Percentiles rank a stretch among this genome's conserved stretches.
These are phyloP conservation scores for Salvia sclarea DNA, from an alignment of 305 asterid genomes.

Conservation along the genomic window DNA sequence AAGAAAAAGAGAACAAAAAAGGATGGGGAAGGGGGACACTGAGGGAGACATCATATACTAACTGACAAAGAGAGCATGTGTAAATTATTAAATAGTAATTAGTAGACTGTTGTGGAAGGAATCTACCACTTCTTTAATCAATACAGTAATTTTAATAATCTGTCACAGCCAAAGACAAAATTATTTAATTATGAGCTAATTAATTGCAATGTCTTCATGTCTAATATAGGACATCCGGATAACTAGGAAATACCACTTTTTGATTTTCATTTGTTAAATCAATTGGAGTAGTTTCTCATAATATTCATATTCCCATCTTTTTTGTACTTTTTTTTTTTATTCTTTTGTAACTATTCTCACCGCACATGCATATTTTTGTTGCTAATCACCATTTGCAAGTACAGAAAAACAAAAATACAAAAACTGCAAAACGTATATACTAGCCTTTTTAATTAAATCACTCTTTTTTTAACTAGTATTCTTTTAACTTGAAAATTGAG, in stretches of 20 bases:
- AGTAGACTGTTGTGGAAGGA: slow-evolving; percentile 31
- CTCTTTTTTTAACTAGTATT: background rate
- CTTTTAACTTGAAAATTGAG: background rate
- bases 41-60: slow-evolving; percentile 19
- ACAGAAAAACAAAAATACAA: background rate
- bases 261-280: background rate
- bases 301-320: slow-evolving; percentile 7
- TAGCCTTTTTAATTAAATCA: background rate
- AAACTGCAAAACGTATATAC: background rate
- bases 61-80: slow-evolving; percentile 51
- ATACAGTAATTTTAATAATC: slow-evolving; percentile 2
- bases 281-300: background rate
- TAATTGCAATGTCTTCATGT: slow-evolving; percentile 42
- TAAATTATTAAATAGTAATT: slow-evolving; percentile 37
- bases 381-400: background rate
- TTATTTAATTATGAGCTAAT: slow-evolving; percentile 34
- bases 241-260: slow-evolving; percentile 41
- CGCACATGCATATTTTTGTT: background rate
- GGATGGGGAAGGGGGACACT: slow-evolving; percentile 17
- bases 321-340: background rate
- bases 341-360: no score
- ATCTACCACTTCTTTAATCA: slow-evolving; percentile 38
- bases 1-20: slow-evolving; percentile 23
- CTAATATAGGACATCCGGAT: slow-evolving; percentile 46
- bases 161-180: slow-evolving; percentile 24